Evolutionary conservation across 441 rosid species (phyloP).

Genomic region (Aleurites moluccanus): DNA sequence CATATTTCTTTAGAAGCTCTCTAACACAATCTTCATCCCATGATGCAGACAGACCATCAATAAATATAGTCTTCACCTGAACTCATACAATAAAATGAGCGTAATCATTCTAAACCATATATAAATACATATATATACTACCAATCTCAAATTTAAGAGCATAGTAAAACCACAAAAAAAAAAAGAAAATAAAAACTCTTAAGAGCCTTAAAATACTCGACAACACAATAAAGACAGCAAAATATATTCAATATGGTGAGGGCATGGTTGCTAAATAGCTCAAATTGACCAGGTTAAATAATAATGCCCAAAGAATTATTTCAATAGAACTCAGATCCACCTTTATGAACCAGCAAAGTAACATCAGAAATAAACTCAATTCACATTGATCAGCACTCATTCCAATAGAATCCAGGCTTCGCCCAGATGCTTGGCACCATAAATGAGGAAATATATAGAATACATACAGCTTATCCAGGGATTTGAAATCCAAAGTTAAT

Average conservation of each 20-base stretch:
- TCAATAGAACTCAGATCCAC: neutral
- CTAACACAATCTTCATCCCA: slow-evolving; percentile 93
- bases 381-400: neutral
- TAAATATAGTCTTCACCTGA: slow-evolving; percentile 89
- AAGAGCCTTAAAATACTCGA: neutral
- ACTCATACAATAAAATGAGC: slow-evolving; percentile 25
- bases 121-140: neutral
- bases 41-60: slow-evolving; percentile 84
- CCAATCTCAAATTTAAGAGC: neutral
- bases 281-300: neutral
- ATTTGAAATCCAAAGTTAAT: neutral
- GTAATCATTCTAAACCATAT: neutral
- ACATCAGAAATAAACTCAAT: neutral
- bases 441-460: neutral
- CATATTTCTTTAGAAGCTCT: slow-evolving; percentile 65
- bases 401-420: neutral
- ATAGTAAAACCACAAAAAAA: neutral
- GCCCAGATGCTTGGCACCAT: neutral
- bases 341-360: neutral
- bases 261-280: neutral
- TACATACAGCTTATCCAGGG: slow-evolving; percentile 8
- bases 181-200: neutral
- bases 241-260: neutral
- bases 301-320: neutral
- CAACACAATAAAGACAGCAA: neutral